Evolutionary conservation across 2,329 filamentous ascomycete genomes (phyloP), one percentile per base, ranked within the genome.

Genomic region (Didymella keratinophila): DNA sequence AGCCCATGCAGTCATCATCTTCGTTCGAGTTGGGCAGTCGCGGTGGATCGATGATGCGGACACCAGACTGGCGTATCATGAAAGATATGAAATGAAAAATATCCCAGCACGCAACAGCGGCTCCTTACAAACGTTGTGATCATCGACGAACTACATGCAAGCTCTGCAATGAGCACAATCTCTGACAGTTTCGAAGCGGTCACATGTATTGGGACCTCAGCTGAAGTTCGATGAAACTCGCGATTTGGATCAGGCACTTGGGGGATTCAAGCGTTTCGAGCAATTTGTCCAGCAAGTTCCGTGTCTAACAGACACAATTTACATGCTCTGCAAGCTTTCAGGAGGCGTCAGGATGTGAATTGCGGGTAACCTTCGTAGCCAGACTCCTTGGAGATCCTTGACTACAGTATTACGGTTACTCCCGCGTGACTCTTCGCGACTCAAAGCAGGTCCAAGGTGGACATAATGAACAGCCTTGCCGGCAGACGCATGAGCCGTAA

Each of bases 31-130:
- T 63, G 62, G 71, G 65, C 66, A 66, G 70, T 70, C 58, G 58
- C 62, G 68, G 68, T 66, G 66, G 68, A 68, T 68, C 67, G 58
- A 53, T 27, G 59, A 66, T 61, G 70, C 64, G 65, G 63, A 64
- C 64, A 68, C 67, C 68, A 63, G 68, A 66, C 71, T 71, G 71
- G 72, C 71, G 71, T 67, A 62, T 68, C 64, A 68, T 67, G 57
- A 71, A 71, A 71, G 67, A 72, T 69, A 71, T 66, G 67, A 64
- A 74, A 74, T 73, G 67, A 71, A 74, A 74, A 73, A 70, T 54
- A 60, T 73, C 68, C 68, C 64, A 69, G 67, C 67, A 72, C 61
- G 60, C 62, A 61, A 36, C 36, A 52, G 23, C 14, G 56, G 44
- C 7, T 28, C 14, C n/a, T 46, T 21, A 20, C 11, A 14, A 20